Percentiles rank a stretch among this genome's conserved stretches.
Conservation (phyloP, 305 asterid species). For the Vinca major region DNA sequence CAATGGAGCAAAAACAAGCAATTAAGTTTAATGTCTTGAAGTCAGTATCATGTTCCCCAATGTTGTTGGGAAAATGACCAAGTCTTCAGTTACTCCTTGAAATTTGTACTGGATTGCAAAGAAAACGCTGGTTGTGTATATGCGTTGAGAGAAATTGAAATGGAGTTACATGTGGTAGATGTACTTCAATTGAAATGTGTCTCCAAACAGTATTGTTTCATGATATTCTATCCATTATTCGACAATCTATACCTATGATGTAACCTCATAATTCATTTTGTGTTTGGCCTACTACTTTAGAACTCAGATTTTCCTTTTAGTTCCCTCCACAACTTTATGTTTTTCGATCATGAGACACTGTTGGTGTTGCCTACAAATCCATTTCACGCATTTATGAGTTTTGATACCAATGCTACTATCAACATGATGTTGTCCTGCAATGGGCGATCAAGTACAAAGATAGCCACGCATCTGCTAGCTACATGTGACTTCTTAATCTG, state of each 20-base stretch:
- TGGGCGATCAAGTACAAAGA: not conserved
- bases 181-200: not conserved
- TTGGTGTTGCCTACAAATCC: not conserved
- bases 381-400: not conserved
- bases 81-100: not conserved
- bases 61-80: too few species aligned
- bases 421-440: conserved; percentile 8
- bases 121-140: not conserved
- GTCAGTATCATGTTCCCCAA: not conserved
- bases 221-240: not conserved
- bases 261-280: not conserved
- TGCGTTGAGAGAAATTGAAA: not conserved
- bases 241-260: not conserved
- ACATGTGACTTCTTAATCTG: not conserved
- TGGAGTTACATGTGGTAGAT: not conserved
- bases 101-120: not conserved
- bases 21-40: not conserved
- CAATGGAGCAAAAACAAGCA: not conserved
- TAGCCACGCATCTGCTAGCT: not conserved
- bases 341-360: not conserved
- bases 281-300: not conserved
- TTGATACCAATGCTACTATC: not conserved
- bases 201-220: not conserved
- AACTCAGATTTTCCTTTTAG: not conserved
- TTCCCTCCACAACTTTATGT: not conserved